Evolutionary conservation across 78 protist species (phyloP).

Genomic region (Cavenderia fasciculata): DNA sequence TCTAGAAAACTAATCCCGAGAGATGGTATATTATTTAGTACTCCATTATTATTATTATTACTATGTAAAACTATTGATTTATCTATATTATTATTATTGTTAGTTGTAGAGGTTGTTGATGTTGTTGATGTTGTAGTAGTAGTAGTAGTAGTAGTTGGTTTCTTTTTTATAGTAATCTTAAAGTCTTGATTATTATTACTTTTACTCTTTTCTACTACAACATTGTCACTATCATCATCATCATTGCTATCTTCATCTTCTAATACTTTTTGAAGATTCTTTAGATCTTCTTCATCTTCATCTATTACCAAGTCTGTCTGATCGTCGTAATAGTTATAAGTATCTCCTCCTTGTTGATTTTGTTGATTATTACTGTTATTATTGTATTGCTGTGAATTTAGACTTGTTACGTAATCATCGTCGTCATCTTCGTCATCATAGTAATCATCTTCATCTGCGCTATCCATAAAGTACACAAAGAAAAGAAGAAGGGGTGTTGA

Average conservation of each 20-base stretch:
- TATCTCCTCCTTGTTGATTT: no score
- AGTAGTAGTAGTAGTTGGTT: not conserved
- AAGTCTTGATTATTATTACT: no score
- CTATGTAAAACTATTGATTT: not conserved
- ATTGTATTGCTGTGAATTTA: no score
- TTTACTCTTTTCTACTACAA: not conserved
- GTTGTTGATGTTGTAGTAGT: not conserved
- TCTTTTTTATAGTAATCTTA: not conserved
- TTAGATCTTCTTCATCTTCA: constrained; percentile 1
- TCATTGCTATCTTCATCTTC: not conserved
- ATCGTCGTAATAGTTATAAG: no score
- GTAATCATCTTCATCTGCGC: not conserved
- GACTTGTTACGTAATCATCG: not conserved
- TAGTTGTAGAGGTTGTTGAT: not conserved
- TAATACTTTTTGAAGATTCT: not conserved
- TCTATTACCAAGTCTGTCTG: no score
- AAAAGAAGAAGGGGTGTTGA: no score
- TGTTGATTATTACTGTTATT: no score
- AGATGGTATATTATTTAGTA: no score
- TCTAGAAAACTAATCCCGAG: not conserved
- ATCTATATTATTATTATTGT: not conserved
- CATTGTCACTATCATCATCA: not conserved
- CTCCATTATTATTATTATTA: no score
- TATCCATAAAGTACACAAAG: not conserved
- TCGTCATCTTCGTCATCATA: not conserved